A percentile compares a stretch with the other conserved stretches of the same genome.
Evolutionary conservation across 2,329 filamentous ascomycete genomes (phyloP).

Genomic region (Fusarium vanettenii): DNA sequence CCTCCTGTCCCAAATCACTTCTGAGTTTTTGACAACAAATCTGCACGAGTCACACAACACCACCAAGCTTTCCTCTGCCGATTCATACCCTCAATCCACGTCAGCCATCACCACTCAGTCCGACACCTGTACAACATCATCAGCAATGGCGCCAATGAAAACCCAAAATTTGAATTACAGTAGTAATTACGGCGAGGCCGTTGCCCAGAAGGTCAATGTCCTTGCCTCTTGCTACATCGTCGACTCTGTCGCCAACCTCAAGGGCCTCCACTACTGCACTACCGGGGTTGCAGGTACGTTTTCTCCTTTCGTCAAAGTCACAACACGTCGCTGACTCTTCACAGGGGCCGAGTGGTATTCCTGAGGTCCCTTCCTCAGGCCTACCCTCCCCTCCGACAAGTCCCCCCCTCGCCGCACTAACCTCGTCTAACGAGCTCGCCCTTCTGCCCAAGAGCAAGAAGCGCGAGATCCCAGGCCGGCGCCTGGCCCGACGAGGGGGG

Average conservation of each 20-base stretch:
- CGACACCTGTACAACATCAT: slow-evolving; percentile 41
- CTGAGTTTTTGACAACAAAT: slow-evolving; percentile 5
- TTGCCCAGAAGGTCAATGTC: slow-evolving; percentile 75
- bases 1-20: slow-evolving; percentile 4
- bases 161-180: slow-evolving; percentile 74
- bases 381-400: slow-evolving; percentile 87
- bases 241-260: slow-evolving; percentile 76
- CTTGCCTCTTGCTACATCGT: slow-evolving; percentile 94
- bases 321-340: slow-evolving; percentile 25
- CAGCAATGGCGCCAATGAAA: slow-evolving; percentile 76
- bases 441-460: slow-evolving; percentile 68
- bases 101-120: slow-evolving; percentile 25
- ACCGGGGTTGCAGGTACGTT: slow-evolving; percentile 81
- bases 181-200: slow-evolving; percentile 81
- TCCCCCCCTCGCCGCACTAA: slow-evolving; percentile 85
- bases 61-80: slow-evolving; percentile 19
- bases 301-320: background rate
- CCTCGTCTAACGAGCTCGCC: slow-evolving; percentile 74
- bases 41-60: slow-evolving; percentile 11
- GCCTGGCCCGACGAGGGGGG: slow-evolving; percentile 78
- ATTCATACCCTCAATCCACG: slow-evolving; percentile 18
- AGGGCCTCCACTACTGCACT: slow-evolving; percentile 96
- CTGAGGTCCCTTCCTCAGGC: slow-evolving; percentile 89
- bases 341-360: slow-evolving; percentile 90
- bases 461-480: slow-evolving; percentile 55